These are phyloP conservation scores for Rhizoctonia solani DNA, from an alignment of 1,284 basidiomycete genomes.

Conservation along the genomic window DNA sequence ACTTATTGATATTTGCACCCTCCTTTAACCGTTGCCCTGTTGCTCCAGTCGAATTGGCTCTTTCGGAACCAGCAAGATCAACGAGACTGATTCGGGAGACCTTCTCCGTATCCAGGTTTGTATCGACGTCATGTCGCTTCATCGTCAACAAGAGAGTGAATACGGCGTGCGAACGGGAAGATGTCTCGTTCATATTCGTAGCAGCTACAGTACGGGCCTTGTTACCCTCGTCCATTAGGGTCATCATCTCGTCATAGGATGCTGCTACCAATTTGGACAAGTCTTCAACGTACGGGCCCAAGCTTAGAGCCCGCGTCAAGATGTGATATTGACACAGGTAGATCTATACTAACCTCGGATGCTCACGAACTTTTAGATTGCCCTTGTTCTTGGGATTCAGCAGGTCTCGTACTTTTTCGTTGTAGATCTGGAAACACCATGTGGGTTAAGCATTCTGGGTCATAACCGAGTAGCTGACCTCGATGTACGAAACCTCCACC, in stretches of 20 bases:
- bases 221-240: constrained; percentile 99
- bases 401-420: constrained; percentile 97
- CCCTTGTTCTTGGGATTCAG: constrained; percentile 97
- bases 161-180: constrained; percentile 96
- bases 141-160: constrained; percentile 94
- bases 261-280: constrained; percentile 91
- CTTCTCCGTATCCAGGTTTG: constrained; percentile 91
- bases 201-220: constrained; percentile 97
- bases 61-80: constrained; percentile 96
- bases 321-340: constrained; percentile 2
- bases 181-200: constrained; percentile 99
- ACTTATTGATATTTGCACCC: constrained; percentile 98
- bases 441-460: background rate
- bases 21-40: constrained; percentile 93
- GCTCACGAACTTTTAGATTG: constrained; percentile 94
- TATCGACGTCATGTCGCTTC: constrained; percentile 80
- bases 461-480: constrained; percentile 53
- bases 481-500: constrained; percentile 97
- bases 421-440: constrained; percentile 74
- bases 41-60: constrained; percentile 96
- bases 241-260: constrained; percentile 95
- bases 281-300: constrained; percentile 97
- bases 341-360: constrained; percentile 63
- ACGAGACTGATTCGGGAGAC: constrained; percentile 95
- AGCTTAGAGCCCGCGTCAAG: constrained; percentile 42